A percentile compares a stretch with the other conserved stretches of the same genome.
Conservation (phyloP, 192 early-diverging fungal genomes). For the Coemansia sp. region DNA sequence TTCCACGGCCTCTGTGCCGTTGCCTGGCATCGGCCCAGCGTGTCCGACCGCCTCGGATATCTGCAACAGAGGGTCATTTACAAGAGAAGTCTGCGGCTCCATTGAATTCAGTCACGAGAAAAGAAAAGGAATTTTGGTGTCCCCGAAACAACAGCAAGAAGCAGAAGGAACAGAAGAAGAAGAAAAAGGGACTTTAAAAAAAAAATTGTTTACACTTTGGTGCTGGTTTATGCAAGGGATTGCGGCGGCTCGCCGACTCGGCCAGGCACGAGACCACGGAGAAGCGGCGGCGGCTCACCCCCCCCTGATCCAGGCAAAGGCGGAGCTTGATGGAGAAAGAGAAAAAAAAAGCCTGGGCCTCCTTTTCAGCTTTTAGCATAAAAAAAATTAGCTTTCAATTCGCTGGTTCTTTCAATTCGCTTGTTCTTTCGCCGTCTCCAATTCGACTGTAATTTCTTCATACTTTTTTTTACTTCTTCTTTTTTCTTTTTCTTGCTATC, state of each 20-base stretch:
- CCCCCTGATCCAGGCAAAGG: slow-evolving; percentile 3
- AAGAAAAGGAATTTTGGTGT: background rate
- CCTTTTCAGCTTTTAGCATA: background rate
- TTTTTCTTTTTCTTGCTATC: too few relatives aligned
- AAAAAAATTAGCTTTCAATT: slow-evolving; percentile 5
- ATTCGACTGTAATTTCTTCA: too few relatives aligned
- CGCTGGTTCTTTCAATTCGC: too few relatives aligned
- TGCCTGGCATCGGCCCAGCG: background rate
- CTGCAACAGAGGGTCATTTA: slow-evolving; percentile 17
- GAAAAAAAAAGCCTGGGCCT: background rate
- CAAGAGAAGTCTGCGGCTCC: background rate
- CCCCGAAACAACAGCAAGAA: background rate
- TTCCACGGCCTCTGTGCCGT: background rate
- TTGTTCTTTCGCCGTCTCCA: background rate
- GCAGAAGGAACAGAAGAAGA: background rate
- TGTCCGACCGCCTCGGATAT: background rate
- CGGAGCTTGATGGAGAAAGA: too few relatives aligned
- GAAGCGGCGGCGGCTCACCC: background rate
- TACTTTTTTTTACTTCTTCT: background rate
- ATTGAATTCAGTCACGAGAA: background rate
- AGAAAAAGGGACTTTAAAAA: background rate
- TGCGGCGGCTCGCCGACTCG: background rate
- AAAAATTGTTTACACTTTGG: background rate
- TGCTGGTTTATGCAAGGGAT: background rate
- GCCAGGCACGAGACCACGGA: background rate